Percentiles rank a stretch among this genome's conserved stretches.
These are phyloP conservation scores for Lichenothelia convexa DNA, from an alignment of 495 filamentous ascomycete species.

Conservation along the genomic window DNA sequence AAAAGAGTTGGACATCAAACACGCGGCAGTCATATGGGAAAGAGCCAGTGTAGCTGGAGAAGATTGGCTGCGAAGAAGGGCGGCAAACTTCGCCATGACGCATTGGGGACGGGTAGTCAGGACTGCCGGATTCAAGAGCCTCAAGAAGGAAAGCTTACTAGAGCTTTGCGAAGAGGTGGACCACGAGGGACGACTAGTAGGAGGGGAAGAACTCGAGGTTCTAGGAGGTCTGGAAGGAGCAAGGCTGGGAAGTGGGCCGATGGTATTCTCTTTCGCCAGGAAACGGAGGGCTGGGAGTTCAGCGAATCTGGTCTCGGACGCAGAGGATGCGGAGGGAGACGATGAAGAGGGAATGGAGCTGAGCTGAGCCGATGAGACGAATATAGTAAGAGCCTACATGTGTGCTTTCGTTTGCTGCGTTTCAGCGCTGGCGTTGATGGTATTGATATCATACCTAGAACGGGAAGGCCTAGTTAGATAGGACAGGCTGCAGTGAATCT, in stretches of 20 bases:
- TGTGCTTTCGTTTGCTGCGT: no score
- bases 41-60: slow-evolving; percentile 76
- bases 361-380: not conserved
- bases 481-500: no score
- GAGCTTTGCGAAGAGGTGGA: slow-evolving; percentile 90
- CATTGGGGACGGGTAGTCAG: slow-evolving; percentile 93
- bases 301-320: not conserved
- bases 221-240: slow-evolving; percentile 48
- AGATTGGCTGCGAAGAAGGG: slow-evolving; percentile 77
- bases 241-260: slow-evolving; percentile 31
- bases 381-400: no score
- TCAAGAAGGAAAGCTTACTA: slow-evolving; percentile 59
- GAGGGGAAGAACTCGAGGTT: slow-evolving; percentile 67
- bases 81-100: slow-evolving; percentile 69
- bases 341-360: slow-evolving; percentile 1
- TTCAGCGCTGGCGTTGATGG: no score
- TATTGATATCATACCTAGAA: no score
- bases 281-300: not conserved
- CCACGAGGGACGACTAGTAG: slow-evolving; percentile 69
- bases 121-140: slow-evolving; percentile 63
- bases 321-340: not conserved
- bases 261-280: not conserved
- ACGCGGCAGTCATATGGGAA: slow-evolving; percentile 92
- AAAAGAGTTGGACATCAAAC: slow-evolving; percentile 79
- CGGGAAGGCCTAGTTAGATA: no score